Evolutionary conservation across 208 protist species (phyloP).

Genomic region (Trypanosoma caninum): DNA sequence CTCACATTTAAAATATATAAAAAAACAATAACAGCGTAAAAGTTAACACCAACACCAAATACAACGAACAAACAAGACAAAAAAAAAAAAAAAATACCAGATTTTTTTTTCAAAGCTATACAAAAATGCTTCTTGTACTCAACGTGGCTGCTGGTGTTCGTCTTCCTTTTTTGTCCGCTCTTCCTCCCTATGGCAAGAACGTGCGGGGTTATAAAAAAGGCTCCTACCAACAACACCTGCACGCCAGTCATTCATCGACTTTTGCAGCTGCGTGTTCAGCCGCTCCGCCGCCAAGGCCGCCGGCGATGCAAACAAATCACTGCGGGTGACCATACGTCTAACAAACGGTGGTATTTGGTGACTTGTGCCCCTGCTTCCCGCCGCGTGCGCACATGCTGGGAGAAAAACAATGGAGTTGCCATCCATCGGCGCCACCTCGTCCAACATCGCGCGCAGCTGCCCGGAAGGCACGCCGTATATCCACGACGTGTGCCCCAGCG

Average conservation of each 20-base stretch:
- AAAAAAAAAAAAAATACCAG: background rate
- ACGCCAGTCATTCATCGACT: conserved; percentile 38
- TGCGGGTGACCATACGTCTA: conserved; percentile 12
- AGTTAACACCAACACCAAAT: background rate
- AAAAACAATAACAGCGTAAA: no score
- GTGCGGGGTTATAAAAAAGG: no score
- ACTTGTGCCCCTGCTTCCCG: background rate
- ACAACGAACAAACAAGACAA: background rate
- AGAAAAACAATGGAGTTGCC: conserved; percentile 28
- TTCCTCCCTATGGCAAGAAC: background rate
- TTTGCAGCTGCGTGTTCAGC: conserved; percentile 48
- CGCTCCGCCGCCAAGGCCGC: conserved; percentile 54
- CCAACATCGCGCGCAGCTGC: conserved; percentile 21
- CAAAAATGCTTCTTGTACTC: background rate
- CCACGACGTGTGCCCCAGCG: conserved; percentile 46
- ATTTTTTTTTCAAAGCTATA: background rate
- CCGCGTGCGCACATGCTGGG: background rate
- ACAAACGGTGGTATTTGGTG: conserved; percentile 1
- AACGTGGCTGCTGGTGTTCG: background rate
- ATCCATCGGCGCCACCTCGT: background rate
- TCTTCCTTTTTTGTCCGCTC: background rate
- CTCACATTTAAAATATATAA: no score
- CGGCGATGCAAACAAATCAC: conserved; percentile 34
- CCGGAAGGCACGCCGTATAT: conserved; percentile 52
- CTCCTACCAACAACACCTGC: conserved; percentile 6